phyloP scores from a whole-genome alignment of 2,329 filamentous ascomycete genomes.

The Aspergillus chevalieri region DNA sequence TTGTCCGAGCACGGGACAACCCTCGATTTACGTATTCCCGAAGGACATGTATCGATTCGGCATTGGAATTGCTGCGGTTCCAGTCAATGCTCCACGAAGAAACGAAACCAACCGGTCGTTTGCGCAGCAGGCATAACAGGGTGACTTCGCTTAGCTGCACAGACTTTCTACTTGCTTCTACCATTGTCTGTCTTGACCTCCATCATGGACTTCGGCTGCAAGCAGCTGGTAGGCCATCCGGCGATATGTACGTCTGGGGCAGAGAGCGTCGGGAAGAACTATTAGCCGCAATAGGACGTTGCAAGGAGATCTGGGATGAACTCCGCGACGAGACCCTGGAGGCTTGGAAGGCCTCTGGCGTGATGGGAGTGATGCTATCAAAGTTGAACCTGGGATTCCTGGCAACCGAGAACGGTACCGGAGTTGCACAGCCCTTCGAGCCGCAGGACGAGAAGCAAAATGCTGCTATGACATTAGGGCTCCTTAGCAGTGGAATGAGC shows the following conservation, averaged over 20 bases:
- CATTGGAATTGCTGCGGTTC: conserved; percentile 72
- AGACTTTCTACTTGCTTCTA: conserved; percentile 80
- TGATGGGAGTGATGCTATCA: conserved; percentile 76
- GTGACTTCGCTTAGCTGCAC: conserved; percentile 72
- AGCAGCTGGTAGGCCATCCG: conserved; percentile 26
- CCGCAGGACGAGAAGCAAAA: conserved; percentile 55
- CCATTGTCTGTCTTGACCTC: conserved; percentile 76
- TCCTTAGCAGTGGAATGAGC: conserved; percentile 59
- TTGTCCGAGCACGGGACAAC: conserved; percentile 70
- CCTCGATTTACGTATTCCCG: conserved; percentile 78
- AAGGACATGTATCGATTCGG: conserved; percentile 76
- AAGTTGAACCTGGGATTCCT: conserved; percentile 53
- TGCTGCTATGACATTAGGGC: conserved; percentile 64
- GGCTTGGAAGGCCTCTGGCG: conserved; percentile 75
- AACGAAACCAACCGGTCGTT: conserved; percentile 62
- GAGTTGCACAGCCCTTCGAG: conserved; percentile 23
- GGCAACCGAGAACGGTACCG: conserved; percentile 18
- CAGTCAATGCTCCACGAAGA: conserved; percentile 71
- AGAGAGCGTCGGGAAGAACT: conserved; percentile 60
- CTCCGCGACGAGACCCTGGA: conserved; percentile 76
- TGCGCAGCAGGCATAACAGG: conserved; percentile 70
- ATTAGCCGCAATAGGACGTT: conserved; percentile 66
- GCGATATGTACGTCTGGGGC: conserved; percentile 43
- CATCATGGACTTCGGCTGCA: conserved; percentile 51
- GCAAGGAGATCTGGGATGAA: conserved; percentile 72